Conservation (phyloP, 805 yeast species). For the Starmerella gropengiesseri region DNA sequence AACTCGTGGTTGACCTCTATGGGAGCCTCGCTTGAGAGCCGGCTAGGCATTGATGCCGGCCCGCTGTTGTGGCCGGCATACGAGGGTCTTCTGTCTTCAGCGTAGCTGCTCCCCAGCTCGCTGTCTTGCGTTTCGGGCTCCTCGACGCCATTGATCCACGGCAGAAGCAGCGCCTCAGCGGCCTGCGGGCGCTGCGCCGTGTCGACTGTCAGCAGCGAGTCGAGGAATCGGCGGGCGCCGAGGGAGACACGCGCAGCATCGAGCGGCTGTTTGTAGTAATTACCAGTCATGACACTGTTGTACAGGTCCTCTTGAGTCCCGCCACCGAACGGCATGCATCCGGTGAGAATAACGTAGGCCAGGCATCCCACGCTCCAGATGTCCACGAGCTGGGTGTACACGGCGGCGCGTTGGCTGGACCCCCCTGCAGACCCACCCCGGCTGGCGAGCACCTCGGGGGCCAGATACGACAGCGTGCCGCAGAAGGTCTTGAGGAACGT, state of each 20-base stretch:
- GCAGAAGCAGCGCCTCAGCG: conserved; percentile 59
- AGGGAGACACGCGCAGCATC: conserved; percentile 53
- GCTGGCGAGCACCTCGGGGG: conserved; percentile 70
- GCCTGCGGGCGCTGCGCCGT: conserved; percentile 68
- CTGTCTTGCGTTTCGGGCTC: not conserved
- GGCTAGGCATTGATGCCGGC: not conserved
- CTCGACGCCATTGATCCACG: conserved; percentile 49
- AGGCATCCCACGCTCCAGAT: conserved; percentile 97
- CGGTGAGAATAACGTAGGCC: conserved; percentile 81
- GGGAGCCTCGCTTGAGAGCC: conserved; percentile 1
- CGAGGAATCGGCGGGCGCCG: conserved; percentile 63
- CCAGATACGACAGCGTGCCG: conserved; percentile 93
- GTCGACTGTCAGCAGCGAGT: conserved; percentile 60
- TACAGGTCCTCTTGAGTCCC: conserved; percentile 78
- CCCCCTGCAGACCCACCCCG: conserved; percentile 6
- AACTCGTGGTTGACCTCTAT: no score
- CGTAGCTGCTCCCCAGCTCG: no score
- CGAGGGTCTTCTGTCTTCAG: no score
- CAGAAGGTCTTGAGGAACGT: conserved; percentile 91
- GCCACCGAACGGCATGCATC: conserved; percentile 91
- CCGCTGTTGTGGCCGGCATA: no score
- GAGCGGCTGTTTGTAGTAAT: conserved; percentile 55
- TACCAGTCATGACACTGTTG: conserved; percentile 62
- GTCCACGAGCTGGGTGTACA: conserved; percentile 79
- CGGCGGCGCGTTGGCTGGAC: conserved; percentile 16